phyloP scores from a whole-genome alignment of 495 filamentous ascomycete species.

The Cercophora scortea region DNA sequence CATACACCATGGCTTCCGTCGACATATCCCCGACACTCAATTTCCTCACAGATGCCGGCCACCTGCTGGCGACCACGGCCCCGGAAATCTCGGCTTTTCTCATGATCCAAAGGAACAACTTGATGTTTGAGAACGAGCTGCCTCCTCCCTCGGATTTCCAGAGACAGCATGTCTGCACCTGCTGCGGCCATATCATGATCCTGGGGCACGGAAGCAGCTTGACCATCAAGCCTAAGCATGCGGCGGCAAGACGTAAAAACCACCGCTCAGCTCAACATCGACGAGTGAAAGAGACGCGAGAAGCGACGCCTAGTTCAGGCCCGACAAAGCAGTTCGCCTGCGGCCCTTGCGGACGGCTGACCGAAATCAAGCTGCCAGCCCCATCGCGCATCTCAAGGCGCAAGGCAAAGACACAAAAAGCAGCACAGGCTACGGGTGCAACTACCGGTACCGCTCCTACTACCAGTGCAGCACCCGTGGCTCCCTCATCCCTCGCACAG shows the following conservation, averaged over 20 bases:
- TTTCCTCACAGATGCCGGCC: conserved; percentile 43
- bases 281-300: conserved; percentile 1
- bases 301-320: not conserved
- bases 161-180: conserved; percentile 38
- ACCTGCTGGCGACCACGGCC: conserved; percentile 36
- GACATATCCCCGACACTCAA: conserved; percentile 22
- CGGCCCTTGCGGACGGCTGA: conserved; percentile 32
- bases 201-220: conserved; percentile 32
- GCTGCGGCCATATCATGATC: conserved; percentile 47
- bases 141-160: conserved; percentile 32
- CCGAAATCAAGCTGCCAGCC: conserved; percentile 26
- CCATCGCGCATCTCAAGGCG: conserved; percentile 26
- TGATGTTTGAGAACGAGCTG: conserved; percentile 36
- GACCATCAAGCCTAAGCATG: conserved; percentile 25
- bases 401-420: not conserved
- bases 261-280: not conserved
- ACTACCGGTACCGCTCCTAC: too few species aligned
- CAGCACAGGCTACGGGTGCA: not conserved
- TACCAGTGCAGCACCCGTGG: not conserved
- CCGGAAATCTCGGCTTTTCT: conserved; percentile 43
- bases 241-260: conserved; percentile 5
- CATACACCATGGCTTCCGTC: conserved; percentile 2
- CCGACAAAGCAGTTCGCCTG: conserved; percentile 35
- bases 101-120: conserved; percentile 33
- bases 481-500: too few species aligned